A percentile compares a stretch with the other conserved stretches of the same genome.
These are phyloP conservation scores for Porcisia hertigi DNA, from an alignment of 208 protist species.

Conservation along the genomic window DNA sequence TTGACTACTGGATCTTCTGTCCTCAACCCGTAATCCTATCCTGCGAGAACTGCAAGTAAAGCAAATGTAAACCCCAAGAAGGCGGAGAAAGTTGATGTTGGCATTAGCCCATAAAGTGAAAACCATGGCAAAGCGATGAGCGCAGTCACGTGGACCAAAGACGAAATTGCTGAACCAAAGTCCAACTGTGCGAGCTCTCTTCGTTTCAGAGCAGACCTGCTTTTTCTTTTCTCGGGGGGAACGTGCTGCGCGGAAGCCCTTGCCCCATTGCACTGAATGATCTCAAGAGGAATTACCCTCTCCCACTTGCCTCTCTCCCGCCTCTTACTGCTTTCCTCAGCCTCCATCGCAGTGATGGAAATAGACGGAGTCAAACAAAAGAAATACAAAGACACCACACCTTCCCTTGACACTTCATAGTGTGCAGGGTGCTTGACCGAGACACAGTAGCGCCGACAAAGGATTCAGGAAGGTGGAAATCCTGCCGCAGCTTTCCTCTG, in stretches of 20 bases:
- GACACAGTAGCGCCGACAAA: constrained; percentile 1
- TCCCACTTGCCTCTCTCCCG: background rate
- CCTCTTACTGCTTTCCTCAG: background rate
- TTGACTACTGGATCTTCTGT: background rate
- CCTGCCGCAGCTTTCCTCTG: background rate
- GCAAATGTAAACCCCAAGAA: background rate
- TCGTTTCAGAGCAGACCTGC: background rate
- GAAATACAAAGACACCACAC: background rate
- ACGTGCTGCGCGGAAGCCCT: background rate
- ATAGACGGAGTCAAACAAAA: background rate
- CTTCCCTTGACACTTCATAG: background rate
- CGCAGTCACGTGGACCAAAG: background rate
- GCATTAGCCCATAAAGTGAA: background rate
- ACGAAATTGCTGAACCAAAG: background rate
- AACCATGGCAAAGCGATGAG: background rate
- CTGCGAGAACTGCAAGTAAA: background rate
- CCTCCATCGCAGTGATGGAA: background rate
- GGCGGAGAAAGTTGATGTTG: background rate
- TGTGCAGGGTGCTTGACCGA: background rate
- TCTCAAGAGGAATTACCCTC: background rate
- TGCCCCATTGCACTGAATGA: background rate
- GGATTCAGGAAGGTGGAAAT: background rate
- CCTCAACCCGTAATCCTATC: background rate
- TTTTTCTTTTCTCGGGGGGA: background rate
- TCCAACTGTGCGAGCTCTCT: background rate